Evolutionary conservation across 2,329 filamentous ascomycete species (phyloP).

Genomic region (Xylariales sp.): DNA sequence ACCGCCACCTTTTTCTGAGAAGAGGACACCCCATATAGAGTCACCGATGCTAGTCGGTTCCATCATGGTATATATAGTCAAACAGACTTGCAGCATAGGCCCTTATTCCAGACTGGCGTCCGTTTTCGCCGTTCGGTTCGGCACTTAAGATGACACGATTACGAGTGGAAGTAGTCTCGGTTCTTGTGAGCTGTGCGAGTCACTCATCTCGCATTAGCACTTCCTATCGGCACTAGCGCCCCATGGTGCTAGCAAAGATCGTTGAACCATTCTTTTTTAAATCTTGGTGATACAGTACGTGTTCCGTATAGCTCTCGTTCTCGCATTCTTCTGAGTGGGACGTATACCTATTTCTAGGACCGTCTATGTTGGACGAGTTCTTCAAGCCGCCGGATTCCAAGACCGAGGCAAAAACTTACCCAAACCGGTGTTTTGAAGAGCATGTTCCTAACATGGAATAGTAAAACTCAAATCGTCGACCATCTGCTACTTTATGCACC

Average conservation of each 20-base stretch:
- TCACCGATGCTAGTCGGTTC: conserved; percentile 41
- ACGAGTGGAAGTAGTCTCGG: no score
- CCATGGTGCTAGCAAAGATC: background rate
- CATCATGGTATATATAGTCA: conserved; percentile 35
- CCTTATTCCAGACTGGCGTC: background rate
- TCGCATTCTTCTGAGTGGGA: conserved; percentile 6
- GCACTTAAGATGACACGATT: background rate
- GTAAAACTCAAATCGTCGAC: conserved; percentile 2
- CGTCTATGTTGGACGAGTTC: conserved; percentile 1
- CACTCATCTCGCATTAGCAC: background rate
- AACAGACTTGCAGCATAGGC: conserved; percentile 32
- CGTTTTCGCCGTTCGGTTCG: background rate
- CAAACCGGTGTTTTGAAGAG: no score
- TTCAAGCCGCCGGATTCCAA: background rate
- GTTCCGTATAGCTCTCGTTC: background rate
- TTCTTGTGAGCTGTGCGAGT: background rate
- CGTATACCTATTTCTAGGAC: conserved; percentile 24
- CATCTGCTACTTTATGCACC: background rate
- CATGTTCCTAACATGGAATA: background rate
- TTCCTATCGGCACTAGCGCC: background rate
- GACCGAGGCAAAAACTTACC: background rate
- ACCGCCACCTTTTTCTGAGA: conserved; percentile 18
- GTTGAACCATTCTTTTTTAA: background rate
- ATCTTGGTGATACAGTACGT: background rate
- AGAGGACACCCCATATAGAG: conserved; percentile 31